Percentiles rank a stretch among this genome's conserved stretches.
These are phyloP conservation scores for Syncephalastrum sp. DNA, from an alignment of 371 early-diverging fungal species.

Conservation along the genomic window DNA sequence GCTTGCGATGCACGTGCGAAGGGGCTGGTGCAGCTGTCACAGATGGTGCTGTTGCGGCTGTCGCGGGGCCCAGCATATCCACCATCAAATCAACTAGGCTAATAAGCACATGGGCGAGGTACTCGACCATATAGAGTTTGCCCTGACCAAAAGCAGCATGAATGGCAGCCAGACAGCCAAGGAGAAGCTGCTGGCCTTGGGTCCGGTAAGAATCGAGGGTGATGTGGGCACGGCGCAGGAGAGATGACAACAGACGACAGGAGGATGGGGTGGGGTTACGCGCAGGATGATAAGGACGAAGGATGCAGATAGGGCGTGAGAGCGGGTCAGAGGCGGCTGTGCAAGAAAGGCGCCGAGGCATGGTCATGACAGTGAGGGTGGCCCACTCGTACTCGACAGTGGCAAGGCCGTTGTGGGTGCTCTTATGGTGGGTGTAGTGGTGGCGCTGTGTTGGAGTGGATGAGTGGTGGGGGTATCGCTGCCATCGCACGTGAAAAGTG, in stretches of 20 bases:
- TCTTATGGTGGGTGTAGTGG: not conserved
- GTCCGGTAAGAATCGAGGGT: too few species aligned
- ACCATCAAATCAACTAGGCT: constrained; percentile 12
- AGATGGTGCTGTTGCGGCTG: not conserved
- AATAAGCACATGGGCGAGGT: constrained; percentile 9
- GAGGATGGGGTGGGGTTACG: too few species aligned
- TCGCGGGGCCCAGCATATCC: constrained; percentile 9
- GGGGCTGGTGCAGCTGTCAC: not conserved
- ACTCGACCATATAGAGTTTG: constrained; percentile 11
- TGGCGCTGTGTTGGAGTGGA: too few species aligned
- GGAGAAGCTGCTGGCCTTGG: too few species aligned
- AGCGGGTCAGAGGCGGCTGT: constrained; percentile 6
- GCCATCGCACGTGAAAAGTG: constrained; percentile 33
- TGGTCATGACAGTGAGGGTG: constrained; percentile 7
- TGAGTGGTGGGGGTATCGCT: too few species aligned
- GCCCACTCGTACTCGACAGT: constrained; percentile 5
- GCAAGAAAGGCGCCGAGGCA: constrained; percentile 9
- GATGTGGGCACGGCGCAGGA: too few species aligned
- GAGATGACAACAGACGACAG: too few species aligned
- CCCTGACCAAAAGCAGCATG: not conserved
- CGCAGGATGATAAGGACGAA: too few species aligned
- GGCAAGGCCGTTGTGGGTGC: too few species aligned
- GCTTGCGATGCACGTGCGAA: not conserved
- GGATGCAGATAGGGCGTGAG: too few species aligned
- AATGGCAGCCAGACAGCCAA: too few species aligned